Evolutionary conservation across 306 rosid genomes (phyloP), one percentile per base, ranked within the genome.

Genomic region (Prunus mume): DNA sequence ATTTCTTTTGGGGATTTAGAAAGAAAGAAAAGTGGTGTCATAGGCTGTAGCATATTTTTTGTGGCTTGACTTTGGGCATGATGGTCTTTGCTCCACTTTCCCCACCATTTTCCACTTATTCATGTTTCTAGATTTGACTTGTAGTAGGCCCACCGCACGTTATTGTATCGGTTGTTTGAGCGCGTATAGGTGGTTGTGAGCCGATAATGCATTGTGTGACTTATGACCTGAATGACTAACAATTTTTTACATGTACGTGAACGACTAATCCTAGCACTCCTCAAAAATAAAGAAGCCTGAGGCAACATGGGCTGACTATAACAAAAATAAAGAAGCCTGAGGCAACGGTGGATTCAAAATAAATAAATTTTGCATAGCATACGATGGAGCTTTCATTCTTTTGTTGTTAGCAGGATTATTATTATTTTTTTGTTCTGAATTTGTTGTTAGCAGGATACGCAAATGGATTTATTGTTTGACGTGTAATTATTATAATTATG

Each of bases 71-170:
- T 80, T 52, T 63, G 34, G 32, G 61, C 24, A 27, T 68, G 28
- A 28, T 15, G 58, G 45, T 56, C 47, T 46, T 62, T 76, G n/a
- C 56, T 82, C 80, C 75, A 24, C 75, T 65, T 58, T 19, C 66
- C 71, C 75, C 73, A 77, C 82, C 72, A 65, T 27, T 51, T 62
- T 9, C 66, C 66, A 72, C 66, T 56, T 56, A 56, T 13, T 38
- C 1, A 49, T 68, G 49, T 32, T 64, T 52, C 25, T 14, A 30
- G 74, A 72, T 79, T 79, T 73, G 83, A 79, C 83, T 20, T 47
- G 63, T 64, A 57, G 63, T 71, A 67, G 46, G 75, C 51, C 74
- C 72, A 79, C 74, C 43, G 27, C 66, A 52, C 32, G 82, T 78
- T 72, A 71, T 41, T 41, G 27, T 25, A 43, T 3, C 0, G 5